Evolutionary conservation across 2,329 filamentous ascomycete genomes (phyloP), one percentile per base, ranked within the genome.

Genomic region (Alternaria sp.): DNA sequence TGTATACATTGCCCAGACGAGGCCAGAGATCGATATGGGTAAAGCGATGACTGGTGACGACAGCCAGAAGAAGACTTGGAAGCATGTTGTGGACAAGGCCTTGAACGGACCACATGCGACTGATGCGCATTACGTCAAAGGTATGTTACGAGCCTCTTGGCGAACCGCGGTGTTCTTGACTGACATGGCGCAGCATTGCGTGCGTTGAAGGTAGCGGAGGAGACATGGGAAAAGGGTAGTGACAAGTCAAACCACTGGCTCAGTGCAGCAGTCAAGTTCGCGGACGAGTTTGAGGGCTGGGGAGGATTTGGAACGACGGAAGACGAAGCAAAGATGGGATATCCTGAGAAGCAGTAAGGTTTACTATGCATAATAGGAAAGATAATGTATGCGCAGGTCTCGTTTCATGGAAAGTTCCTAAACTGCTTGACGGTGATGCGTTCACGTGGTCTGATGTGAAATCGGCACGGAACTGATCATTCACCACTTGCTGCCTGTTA

Each of bases 51-150:
- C 6, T 77, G 84, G 0, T 84, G 30, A 85, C 45, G 88, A 93
- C 47, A 72, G 88, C n/a, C 85, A 87, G 43, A 87, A 84, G 2
- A 89, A 89, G 71, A 85, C 87, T 53, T 99, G 96, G 96, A 86
- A 88, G 6, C 92, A 91, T 79, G 90, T 95, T 6, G 86, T 90
- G 56, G 82, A 91, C 56, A 87, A 89, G 79, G 93, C 91, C 3
- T 75, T 97, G 17, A 88, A 87, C 57, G 90, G 90, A 10, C 79
- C 86, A 55, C 89, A 89, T 81, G 84, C 88, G 10, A 88, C 86
- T 2, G 93, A 98, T 81, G 87, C 92, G 17, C 92, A 97, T 80
- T 97, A 89, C 75, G 89, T 98, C 30, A 97, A 97, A 82, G 89
- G 91, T 89, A 81, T 44, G 65, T 50, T 23, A 19, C n/a, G 13